Evolutionary conservation across 2,329 filamentous ascomycete genomes (phyloP).

Genomic region (Coniochaeta ligniaria): DNA sequence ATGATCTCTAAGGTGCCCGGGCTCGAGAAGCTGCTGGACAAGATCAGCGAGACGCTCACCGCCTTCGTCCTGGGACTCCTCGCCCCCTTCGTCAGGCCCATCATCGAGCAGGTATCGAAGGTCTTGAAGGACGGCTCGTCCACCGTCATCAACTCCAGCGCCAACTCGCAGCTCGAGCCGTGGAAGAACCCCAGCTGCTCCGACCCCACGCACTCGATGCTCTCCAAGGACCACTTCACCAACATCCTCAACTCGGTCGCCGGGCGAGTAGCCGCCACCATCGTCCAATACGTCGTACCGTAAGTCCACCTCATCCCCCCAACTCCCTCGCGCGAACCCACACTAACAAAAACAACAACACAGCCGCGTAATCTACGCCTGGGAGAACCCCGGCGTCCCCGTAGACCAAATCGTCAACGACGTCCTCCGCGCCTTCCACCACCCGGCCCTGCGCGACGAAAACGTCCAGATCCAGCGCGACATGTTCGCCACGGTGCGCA

Average conservation of each 20-base stretch:
- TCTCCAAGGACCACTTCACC: slow-evolving; percentile 80
- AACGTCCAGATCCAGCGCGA: slow-evolving; percentile 71
- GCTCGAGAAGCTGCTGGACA: slow-evolving; percentile 82
- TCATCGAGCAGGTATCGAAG: slow-evolving; percentile 82
- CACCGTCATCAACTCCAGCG: slow-evolving; percentile 58
- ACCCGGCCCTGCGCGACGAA: slow-evolving; percentile 74
- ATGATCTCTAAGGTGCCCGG: slow-evolving; percentile 90
- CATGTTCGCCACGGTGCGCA: slow-evolving; percentile 82
- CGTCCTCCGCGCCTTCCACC: slow-evolving; percentile 78
- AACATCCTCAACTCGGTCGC: slow-evolving; percentile 72
- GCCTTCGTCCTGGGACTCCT: slow-evolving; percentile 87
- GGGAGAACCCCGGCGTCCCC: slow-evolving; percentile 79
- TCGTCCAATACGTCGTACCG: slow-evolving; percentile 83
- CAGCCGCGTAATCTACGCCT: slow-evolving; percentile 78
- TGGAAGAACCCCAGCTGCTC: slow-evolving; percentile 71
- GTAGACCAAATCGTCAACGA: slow-evolving; percentile 80
- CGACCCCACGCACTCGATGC: slow-evolving; percentile 75
- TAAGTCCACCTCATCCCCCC: slow-evolving; percentile 28
- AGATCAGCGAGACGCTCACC: slow-evolving; percentile 87
- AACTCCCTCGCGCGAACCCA: neutral
- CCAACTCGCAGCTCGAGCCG: slow-evolving; percentile 69
- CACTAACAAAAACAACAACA: neutral
- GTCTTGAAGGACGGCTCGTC: slow-evolving; percentile 81
- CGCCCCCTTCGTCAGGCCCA: slow-evolving; percentile 83
- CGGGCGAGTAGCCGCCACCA: slow-evolving; percentile 64